Percentiles rank a stretch among this genome's conserved stretches.
These are phyloP conservation scores for Termitomyces sp. DNA, from an alignment of 768 basidiomycete species.

Conservation along the genomic window DNA sequence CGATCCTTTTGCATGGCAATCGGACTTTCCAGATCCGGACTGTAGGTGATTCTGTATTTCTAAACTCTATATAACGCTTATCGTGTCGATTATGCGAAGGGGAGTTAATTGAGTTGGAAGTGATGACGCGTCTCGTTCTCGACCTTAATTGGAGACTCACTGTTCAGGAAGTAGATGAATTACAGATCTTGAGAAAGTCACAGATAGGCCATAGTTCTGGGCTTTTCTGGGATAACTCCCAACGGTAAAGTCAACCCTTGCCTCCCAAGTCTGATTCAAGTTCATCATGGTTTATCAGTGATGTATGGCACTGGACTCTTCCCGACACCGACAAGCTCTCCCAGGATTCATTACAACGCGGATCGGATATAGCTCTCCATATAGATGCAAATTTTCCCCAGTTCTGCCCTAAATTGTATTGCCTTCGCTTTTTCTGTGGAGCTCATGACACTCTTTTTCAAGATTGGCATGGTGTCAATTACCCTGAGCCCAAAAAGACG, in stretches of 20 bases:
- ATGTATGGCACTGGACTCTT: constrained; percentile 31
- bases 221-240: constrained; percentile 34
- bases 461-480: constrained; percentile 5
- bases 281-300: constrained; percentile 19
- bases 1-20: constrained; percentile 26
- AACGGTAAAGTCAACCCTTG: constrained; percentile 28
- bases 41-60: constrained; percentile 25
- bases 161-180: constrained; percentile 28
- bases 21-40: constrained; percentile 40
- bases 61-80: background rate
- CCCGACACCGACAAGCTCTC: constrained; percentile 6
- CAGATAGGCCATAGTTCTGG: constrained; percentile 24
- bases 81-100: constrained; percentile 20
- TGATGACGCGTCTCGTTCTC: constrained; percentile 30
- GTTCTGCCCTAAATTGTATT: constrained; percentile 44
- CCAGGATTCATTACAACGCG: constrained; percentile 12
- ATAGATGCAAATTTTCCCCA: constrained; percentile 23
- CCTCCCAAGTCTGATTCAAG: background rate
- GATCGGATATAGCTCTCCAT: constrained; percentile 23
- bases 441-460: constrained; percentile 24
- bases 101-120: constrained; percentile 44
- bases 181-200: constrained; percentile 20
- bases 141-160: constrained; percentile 21
- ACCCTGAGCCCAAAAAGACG: constrained; percentile 10
- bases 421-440: constrained; percentile 32